A percentile compares a stretch with the other conserved stretches of the same genome.
These are phyloP conservation scores for Chlamydomonas sp. DNA, from an alignment of 139 green algal species.

Conservation along the genomic window DNA sequence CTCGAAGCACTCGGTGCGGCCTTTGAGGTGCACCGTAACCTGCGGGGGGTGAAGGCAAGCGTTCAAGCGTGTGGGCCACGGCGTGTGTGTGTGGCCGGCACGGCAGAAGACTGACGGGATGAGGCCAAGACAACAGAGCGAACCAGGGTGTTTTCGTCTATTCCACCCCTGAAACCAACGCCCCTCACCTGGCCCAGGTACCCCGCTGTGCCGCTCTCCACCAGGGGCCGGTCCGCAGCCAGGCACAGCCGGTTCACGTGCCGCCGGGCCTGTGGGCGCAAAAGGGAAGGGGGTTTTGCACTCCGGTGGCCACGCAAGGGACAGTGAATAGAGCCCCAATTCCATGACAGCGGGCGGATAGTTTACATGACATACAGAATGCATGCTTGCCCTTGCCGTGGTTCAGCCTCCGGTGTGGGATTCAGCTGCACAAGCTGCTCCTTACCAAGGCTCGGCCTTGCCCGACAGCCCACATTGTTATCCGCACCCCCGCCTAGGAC, in stretches of 20 bases:
- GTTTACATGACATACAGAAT: too few species aligned
- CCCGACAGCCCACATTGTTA: too few species aligned
- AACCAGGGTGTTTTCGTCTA: background rate
- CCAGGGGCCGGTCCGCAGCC: constrained; percentile 85
- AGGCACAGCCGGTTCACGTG: constrained; percentile 91
- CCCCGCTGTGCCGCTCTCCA: constrained; percentile 95
- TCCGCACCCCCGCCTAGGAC: too few species aligned
- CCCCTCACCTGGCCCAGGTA: constrained; percentile 87
- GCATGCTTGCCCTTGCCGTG: too few species aligned
- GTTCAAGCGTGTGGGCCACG: too few species aligned
- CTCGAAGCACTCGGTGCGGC: constrained; percentile 94
- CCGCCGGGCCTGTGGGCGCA: constrained; percentile 31
- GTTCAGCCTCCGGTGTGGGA: too few species aligned
- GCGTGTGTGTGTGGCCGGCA: too few species aligned
- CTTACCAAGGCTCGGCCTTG: too few species aligned
- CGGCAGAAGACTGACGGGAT: background rate
- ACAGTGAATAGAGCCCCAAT: too few species aligned
- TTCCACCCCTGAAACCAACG: background rate
- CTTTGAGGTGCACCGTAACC: constrained; percentile 92
- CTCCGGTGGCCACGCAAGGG: too few species aligned
- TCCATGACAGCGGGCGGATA: too few species aligned
- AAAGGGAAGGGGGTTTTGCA: background rate
- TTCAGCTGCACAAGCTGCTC: too few species aligned
- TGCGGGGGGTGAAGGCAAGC: constrained; percentile 43
- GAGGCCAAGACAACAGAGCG: background rate